A percentile compares a stretch with the other conserved stretches of the same genome.
Conservation (phyloP, 2,329 filamentous ascomycete genomes). For the Phaeomoniella chlamydospora region DNA sequence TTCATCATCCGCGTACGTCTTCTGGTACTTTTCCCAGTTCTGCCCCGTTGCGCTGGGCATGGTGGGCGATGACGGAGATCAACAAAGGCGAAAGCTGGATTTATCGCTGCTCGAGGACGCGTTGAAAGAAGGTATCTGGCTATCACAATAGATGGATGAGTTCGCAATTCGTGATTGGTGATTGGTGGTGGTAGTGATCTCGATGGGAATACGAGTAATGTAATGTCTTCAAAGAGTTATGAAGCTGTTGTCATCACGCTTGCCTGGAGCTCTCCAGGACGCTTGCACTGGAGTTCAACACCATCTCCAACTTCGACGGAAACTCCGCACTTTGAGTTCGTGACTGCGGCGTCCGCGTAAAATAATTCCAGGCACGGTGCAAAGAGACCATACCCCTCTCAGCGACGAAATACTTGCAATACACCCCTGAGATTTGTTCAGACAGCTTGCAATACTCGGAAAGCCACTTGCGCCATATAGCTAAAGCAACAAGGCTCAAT, state of each 20-base stretch:
- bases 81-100: not conserved
- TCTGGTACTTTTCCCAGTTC: slow-evolving; percentile 98
- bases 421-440: too few relatives aligned
- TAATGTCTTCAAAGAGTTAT: not conserved
- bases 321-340: not conserved
- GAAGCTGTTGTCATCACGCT: not conserved
- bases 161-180: too few relatives aligned
- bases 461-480: too few relatives aligned
- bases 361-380: not conserved
- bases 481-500: not conserved
- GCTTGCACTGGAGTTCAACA: too few relatives aligned
- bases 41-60: slow-evolving; percentile 89
- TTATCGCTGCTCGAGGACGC: too few relatives aligned
- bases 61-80: slow-evolving; percentile 18
- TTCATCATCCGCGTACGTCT: slow-evolving; percentile 93
- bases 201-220: not conserved
- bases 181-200: too few relatives aligned
- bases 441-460: too few relatives aligned
- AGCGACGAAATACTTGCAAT: too few relatives aligned
- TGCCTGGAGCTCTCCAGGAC: not conserved
- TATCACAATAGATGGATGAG: not conserved
- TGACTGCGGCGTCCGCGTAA: not conserved
- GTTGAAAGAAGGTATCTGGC: too few relatives aligned
- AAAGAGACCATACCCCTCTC: not conserved
- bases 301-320: not conserved